Conservation (phyloP, 805 yeast species). For the Tetrapisispora arboricola region DNA sequence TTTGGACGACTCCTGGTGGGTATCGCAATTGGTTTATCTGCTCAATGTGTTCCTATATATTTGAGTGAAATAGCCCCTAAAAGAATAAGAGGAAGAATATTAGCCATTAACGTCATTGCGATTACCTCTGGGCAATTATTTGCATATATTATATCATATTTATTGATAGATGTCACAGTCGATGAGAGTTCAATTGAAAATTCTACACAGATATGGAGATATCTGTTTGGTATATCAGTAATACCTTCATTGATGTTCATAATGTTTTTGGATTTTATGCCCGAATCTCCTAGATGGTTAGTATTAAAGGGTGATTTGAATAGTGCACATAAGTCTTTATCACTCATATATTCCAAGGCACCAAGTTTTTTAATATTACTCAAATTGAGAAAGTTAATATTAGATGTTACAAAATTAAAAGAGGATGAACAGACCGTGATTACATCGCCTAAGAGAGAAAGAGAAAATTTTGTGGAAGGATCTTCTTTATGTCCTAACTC, state of each 20-base stretch:
- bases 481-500: not conserved
- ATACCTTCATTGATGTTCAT: conserved; percentile 35
- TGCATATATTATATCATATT: conserved; percentile 33
- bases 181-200: no score
- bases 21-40: conserved; percentile 62
- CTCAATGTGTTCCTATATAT: conserved; percentile 55
- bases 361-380: conserved; percentile 28
- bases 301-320: conserved; percentile 26
- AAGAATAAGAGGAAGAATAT: conserved; percentile 30
- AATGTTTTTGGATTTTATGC: conserved; percentile 33
- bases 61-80: conserved; percentile 43
- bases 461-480: not conserved
- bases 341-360: conserved; percentile 36
- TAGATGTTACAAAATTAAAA: conserved; percentile 31
- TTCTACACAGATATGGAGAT: conserved; percentile 28
- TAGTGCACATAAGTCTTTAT: conserved; percentile 35
- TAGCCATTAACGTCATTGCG: conserved; percentile 32
- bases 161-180: conserved; percentile 18
- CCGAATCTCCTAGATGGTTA: conserved; percentile 42
- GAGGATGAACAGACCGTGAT: conserved; percentile 4
- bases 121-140: conserved; percentile 43
- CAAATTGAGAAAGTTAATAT: conserved; percentile 39
- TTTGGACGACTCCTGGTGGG: conserved; percentile 58
- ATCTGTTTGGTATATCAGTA: conserved; percentile 31
- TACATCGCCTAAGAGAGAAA: not conserved